Evolutionary conservation across 2,329 filamentous ascomycete genomes (phyloP).

Genomic region (Verticillium dahliae): DNA sequence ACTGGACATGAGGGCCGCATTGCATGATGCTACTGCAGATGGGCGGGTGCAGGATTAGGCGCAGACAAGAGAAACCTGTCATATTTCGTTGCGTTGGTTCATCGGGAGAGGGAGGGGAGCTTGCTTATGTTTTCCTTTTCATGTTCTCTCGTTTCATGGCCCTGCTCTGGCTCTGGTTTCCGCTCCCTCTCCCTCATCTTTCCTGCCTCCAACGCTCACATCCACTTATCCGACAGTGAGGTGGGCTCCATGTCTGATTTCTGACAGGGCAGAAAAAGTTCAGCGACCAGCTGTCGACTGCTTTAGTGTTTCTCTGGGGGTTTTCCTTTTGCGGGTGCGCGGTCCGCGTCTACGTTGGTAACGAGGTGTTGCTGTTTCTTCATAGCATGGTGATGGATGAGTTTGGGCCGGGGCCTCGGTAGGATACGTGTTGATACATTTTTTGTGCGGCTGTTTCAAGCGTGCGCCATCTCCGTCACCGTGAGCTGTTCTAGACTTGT

Average conservation of each 20-base stretch:
- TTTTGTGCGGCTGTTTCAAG: not conserved
- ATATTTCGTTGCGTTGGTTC: not conserved
- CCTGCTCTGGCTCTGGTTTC: not conserved
- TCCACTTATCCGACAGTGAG: not conserved
- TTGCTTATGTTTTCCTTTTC: not conserved
- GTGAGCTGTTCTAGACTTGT: too few relatives aligned
- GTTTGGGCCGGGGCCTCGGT: not conserved
- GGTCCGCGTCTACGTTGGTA: not conserved
- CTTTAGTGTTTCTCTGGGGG: not conserved
- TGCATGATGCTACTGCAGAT: not conserved
- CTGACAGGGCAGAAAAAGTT: not conserved
- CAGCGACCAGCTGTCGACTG: not conserved
- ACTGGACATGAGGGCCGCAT: not conserved
- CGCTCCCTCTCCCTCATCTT: not conserved
- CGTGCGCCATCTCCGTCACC: too few relatives aligned
- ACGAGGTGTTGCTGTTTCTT: not conserved
- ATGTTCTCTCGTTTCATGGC: not conserved
- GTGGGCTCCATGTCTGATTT: not conserved
- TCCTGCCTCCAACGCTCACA: not conserved
- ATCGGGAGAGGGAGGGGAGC: not conserved
- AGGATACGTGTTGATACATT: not conserved
- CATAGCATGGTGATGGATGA: not conserved
- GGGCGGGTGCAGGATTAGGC: not conserved
- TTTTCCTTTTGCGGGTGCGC: not conserved
- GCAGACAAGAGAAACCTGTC: not conserved